Base-by-base conservation (phyloP, 2,329 filamentous ascomycete genomes). In the Phoma herbarum region DNA sequence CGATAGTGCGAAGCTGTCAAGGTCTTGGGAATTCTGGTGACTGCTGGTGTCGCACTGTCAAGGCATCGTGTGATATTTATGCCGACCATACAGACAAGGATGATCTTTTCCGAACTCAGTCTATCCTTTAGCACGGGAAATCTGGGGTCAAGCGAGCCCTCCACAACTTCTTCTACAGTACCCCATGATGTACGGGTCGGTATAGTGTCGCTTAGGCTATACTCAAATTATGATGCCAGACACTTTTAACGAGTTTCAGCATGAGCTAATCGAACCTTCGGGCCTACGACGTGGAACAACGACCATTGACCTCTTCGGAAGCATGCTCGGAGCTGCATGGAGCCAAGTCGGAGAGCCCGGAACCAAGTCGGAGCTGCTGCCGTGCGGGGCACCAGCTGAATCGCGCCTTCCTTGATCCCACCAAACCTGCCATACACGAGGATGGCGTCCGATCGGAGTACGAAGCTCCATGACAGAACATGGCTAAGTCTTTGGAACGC, bases 121-220 rank as follows among this genome's bases (percentile, higher is more conserved):
- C 23, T 52, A 29, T 14, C 37, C 42, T 49, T 53, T 42, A 33
- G 33, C 18, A 43, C 51, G 33, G 29, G 18, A 50, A 53, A 52
- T 28, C 56, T 41, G 50, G 49, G 45, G 50, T 63, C 66, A 64
- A 67, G 63, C 66, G 61, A 65, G 25, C 14, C 11, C 52, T 50
- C 52, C 45, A 56, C 39, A 44, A 28, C 12, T 23, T 12, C 22
- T 56, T 43, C 52, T 50, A 37, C 51, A 52, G 11, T 57, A 54
- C 60, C 62, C 64, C 65, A 60, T 61, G 51, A 58, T 56, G 43
- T 49, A 45, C 57, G 44, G 43, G n/a, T 39, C 11, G 26, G 25
- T 8, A 11, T 14, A 20, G 51, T 54, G 33, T 45, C 45, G 44
- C 55, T 45, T 49, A 48, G 28, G 12, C 48, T 62, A 64, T 12